Evolutionary conservation across 2,329 filamentous ascomycete species (phyloP).

Genomic region (Blumeria graminis): DNA sequence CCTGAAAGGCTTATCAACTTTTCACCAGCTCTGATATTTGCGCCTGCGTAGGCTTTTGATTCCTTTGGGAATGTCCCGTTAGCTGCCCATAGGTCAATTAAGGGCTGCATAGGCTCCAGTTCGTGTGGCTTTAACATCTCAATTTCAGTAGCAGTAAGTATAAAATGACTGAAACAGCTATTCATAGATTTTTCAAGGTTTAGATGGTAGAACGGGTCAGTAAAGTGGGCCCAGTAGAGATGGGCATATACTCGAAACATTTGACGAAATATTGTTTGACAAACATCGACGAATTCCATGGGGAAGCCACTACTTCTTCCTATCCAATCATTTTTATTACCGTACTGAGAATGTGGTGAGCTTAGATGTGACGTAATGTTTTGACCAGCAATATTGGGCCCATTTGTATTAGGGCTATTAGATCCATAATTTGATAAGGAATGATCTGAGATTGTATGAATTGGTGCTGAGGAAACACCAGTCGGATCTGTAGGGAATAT

Average conservation of each 20-base stretch:
- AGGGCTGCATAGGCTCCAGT: slow-evolving; percentile 82
- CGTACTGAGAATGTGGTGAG: slow-evolving; percentile 24
- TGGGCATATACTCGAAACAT: slow-evolving; percentile 98
- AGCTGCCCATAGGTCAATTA: slow-evolving; percentile 77
- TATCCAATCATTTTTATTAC: slow-evolving; percentile 47
- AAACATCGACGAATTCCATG: slow-evolving; percentile 66
- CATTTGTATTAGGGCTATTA: slow-evolving; percentile 23
- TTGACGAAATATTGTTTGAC: slow-evolving; percentile 84
- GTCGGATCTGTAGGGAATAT: slow-evolving; percentile 78
- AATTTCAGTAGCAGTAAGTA: slow-evolving; percentile 55
- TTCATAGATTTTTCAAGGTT: slow-evolving; percentile 63
- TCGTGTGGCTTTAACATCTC: slow-evolving; percentile 74
- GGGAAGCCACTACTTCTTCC: slow-evolving; percentile 88
- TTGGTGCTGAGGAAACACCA: slow-evolving; percentile 39
- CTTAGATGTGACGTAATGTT: slow-evolving; percentile 24
- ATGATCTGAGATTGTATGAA: slow-evolving; percentile 33
- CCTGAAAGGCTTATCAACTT: slow-evolving; percentile 21
- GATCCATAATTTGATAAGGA: slow-evolving; percentile 29
- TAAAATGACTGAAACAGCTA: slow-evolving; percentile 70
- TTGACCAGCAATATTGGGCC: slow-evolving; percentile 16
- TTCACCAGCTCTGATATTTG: slow-evolving; percentile 35
- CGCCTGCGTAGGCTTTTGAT: slow-evolving; percentile 40
- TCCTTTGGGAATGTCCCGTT: slow-evolving; percentile 70
- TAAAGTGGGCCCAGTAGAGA: slow-evolving; percentile 90
- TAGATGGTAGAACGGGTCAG: slow-evolving; percentile 62